phyloP scores from a whole-genome alignment of 352 stramenopile genomes.

The Phytophthora citricola region DNA sequence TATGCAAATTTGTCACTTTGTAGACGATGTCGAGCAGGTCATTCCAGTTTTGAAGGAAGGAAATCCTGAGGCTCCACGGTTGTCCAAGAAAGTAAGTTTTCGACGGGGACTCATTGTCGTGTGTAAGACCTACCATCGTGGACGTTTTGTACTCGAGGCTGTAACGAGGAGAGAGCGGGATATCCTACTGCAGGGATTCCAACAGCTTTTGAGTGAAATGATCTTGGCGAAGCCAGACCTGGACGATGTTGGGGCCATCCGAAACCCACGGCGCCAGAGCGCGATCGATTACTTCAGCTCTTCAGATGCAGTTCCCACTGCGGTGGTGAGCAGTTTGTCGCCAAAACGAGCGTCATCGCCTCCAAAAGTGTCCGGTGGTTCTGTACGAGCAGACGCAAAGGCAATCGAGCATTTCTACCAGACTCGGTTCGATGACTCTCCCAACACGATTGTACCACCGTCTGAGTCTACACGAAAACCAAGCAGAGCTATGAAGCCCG shows the following conservation, averaged over 20 bases:
- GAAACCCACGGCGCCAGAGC: slow-evolving; percentile 59
- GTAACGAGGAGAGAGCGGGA: slow-evolving; percentile 65
- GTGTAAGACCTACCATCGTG: slow-evolving; percentile 69
- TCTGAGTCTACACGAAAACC: slow-evolving; percentile 9
- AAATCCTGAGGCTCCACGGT: slow-evolving; percentile 51
- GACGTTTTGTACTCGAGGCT: slow-evolving; percentile 68
- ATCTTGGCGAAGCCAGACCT: slow-evolving; percentile 47
- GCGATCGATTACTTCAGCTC: slow-evolving; percentile 61
- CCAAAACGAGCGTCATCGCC: neutral
- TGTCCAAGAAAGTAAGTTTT: slow-evolving; percentile 73
- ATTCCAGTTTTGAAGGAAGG: slow-evolving; percentile 57
- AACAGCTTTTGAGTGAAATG: slow-evolving; percentile 58
- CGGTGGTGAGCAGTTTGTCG: slow-evolving; percentile 4
- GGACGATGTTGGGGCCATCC: slow-evolving; percentile 50
- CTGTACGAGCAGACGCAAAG: slow-evolving; percentile 23
- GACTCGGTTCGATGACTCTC: slow-evolving; percentile 64
- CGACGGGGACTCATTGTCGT: slow-evolving; percentile 69
- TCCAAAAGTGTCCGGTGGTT: neutral
- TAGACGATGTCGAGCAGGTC: slow-evolving; percentile 73
- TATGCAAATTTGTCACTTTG: neutral
- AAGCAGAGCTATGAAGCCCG: slow-evolving; percentile 9
- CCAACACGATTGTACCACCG: slow-evolving; percentile 3
- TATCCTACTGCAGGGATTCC: slow-evolving; percentile 65
- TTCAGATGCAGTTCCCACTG: slow-evolving; percentile 11
- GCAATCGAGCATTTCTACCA: slow-evolving; percentile 63